Percentiles rank a stretch among this genome's conserved stretches.
phyloP scores from a whole-genome alignment of 495 filamentous ascomycete species.

The Penicillium riverlandense region DNA sequence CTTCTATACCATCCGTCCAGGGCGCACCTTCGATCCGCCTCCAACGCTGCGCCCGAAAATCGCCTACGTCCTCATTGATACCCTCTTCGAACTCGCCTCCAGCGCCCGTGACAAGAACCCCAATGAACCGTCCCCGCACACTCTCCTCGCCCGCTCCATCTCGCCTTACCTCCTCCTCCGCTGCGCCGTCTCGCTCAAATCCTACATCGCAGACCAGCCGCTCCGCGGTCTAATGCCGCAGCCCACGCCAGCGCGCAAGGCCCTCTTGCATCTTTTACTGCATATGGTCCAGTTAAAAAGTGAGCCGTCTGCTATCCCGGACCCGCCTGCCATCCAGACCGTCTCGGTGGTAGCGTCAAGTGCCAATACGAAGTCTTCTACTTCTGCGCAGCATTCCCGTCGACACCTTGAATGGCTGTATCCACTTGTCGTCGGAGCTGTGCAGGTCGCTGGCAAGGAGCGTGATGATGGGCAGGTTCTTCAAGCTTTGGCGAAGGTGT shows the following conservation, averaged over 20 bases:
- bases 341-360: conserved; percentile 35
- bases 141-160: conserved; percentile 64
- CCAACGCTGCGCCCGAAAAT: conserved; percentile 62
- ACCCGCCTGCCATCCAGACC: conserved; percentile 35
- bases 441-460: conserved; percentile 59
- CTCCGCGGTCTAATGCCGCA: conserved; percentile 88
- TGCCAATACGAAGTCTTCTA: conserved; percentile 4
- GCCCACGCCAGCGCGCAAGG: conserved; percentile 70
- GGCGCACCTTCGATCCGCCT: conserved; percentile 61
- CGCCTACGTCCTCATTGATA: conserved; percentile 72
- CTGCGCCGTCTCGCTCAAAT: conserved; percentile 66
- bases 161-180: conserved; percentile 82
- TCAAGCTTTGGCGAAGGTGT: conserved; percentile 57
- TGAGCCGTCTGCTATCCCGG: conserved; percentile 65
- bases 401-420: conserved; percentile 81
- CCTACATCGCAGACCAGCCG: conserved; percentile 88
- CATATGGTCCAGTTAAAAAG: conserved; percentile 58
- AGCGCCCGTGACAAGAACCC: conserved; percentile 24
- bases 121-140: conserved; percentile 19
- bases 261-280: conserved; percentile 64
- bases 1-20: conserved; percentile 58
- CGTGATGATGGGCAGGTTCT: conserved; percentile 51
- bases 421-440: conserved; percentile 65
- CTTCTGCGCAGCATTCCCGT: conserved; percentile 21
- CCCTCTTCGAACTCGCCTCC: conserved; percentile 67